phyloP scores from a whole-genome alignment of 495 filamentous ascomycete genomes.

The Sordaria brevicollis region DNA sequence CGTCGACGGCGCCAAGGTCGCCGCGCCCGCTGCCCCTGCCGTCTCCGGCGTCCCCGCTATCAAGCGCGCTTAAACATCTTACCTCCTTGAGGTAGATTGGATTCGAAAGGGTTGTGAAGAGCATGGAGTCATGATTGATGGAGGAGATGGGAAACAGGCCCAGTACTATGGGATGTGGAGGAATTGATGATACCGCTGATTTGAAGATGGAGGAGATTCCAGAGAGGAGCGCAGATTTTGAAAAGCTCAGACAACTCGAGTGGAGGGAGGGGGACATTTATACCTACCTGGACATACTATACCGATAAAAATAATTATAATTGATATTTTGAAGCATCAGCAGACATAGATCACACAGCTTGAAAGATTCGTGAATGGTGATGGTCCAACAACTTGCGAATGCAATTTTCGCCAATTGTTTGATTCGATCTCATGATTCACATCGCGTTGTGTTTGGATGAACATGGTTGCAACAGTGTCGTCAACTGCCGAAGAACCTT shows the following conservation, averaged over 20 bases:
- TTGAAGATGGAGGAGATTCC: background rate
- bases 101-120: background rate
- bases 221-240: background rate
- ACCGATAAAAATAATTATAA: background rate
- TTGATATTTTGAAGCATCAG: background rate
- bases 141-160: conserved; percentile 25
- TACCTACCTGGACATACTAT: background rate
- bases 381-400: background rate
- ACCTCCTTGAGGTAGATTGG: background rate
- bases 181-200: background rate
- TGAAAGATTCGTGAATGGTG: background rate
- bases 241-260: background rate
- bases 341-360: too few species aligned
- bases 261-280: background rate
- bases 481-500: background rate
- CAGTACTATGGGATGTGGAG: background rate
- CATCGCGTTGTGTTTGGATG: background rate
- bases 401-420: background rate
- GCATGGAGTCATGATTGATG: conserved; percentile 34
- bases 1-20: too few species aligned
- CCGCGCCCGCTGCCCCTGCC: conserved; percentile 48
- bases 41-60: background rate
- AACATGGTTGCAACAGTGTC: too few species aligned
- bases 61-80: background rate
- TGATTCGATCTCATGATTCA: too few species aligned